Percentiles rank a stretch among this genome's conserved stretches.
phyloP scores from a whole-genome alignment of 2,329 filamentous ascomycete species.

The Capronia americana region DNA sequence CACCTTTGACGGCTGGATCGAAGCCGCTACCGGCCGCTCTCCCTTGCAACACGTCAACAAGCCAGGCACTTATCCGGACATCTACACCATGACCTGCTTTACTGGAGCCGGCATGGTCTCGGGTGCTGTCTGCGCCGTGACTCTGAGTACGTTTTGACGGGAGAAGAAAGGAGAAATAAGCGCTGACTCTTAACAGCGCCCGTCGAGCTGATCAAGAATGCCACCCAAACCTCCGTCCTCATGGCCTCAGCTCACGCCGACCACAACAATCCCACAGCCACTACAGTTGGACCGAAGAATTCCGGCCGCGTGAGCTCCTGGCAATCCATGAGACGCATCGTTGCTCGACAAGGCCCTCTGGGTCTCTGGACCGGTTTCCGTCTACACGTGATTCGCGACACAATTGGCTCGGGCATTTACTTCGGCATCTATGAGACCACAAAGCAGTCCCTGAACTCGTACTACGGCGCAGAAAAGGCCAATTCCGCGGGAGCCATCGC shows the following conservation, averaged over 20 bases:
- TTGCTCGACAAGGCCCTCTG: constrained; percentile 50
- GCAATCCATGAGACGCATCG: constrained; percentile 51
- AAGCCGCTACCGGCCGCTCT: constrained; percentile 50
- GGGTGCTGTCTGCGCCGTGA: constrained; percentile 50
- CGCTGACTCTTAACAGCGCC: constrained; percentile 45
- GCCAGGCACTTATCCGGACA: constrained; percentile 50
- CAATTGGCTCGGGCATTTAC: constrained; percentile 54
- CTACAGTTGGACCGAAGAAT: constrained; percentile 28
- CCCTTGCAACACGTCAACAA: constrained; percentile 51
- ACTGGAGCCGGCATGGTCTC: constrained; percentile 51
- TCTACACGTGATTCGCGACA: constrained; percentile 54
- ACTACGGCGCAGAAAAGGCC: constrained; percentile 51
- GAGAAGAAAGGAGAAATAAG: neutral
- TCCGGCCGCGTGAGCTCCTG: constrained; percentile 52
- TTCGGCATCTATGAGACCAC: constrained; percentile 56
- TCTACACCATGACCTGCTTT: constrained; percentile 52
- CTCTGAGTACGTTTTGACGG: constrained; percentile 49
- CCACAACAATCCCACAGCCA: constrained; percentile 9
- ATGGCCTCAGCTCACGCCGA: constrained; percentile 43
- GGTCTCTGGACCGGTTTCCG: constrained; percentile 56
- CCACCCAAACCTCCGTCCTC: constrained; percentile 56
- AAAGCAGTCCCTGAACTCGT: constrained; percentile 54
- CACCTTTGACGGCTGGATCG: constrained; percentile 48
- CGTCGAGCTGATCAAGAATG: constrained; percentile 57
- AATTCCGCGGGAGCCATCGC: constrained; percentile 51